Base-by-base conservation (phyloP, 2,329 filamentous ascomycete genomes). In the Chrysosporium keratinophilum region DNA sequence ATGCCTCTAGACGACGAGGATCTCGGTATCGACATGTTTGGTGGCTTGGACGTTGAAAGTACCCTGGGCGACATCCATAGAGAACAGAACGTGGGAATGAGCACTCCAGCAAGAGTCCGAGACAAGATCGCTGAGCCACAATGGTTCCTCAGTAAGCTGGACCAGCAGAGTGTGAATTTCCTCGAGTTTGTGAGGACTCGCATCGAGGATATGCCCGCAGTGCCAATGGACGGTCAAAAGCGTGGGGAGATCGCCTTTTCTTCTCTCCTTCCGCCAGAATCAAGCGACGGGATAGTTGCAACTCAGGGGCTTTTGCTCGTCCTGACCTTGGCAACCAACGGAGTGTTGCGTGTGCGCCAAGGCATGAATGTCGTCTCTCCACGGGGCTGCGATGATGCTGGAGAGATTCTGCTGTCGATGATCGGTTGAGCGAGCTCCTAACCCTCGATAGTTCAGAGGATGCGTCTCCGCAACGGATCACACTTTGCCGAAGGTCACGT, bases 251-350 rank as follows among this genome's bases (percentile, higher is more conserved):
- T 93, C 41, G 71, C 76, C 0, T 94, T 96, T 63, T 80, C 84
- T 44, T 72, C 81, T 47, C 70, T 95, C 9, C 79, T 93, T 43
- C 75, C 79, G n/a, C 77, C 81, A 0, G 63, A 64, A 9, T 69
- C 74, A 41, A 80, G 78, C 31, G 73, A 66, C 41, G 76, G 74
- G 35, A 71, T 79, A 31, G 81, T 88, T 11, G 86, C 84, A 7
- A 82, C 85, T 1, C 85, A 89, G 65, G 87, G 82, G 0, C 84
- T 88, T 64, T 80, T 85, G 70, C 86, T 93, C 65, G 76, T 87
- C 1, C 76, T 94, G 12, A 76, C 78, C 10, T 75, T 93, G 42
- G 83, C 80, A 5, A 88, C 81, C 1, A 87, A 83, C 68, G 77
- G 77, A 1, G 67, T 78, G 53, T 70, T 91, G 43, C 65, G 70